Conservation (phyloP, 176 grass and related monocot species). For the Oryza australiensis region DNA sequence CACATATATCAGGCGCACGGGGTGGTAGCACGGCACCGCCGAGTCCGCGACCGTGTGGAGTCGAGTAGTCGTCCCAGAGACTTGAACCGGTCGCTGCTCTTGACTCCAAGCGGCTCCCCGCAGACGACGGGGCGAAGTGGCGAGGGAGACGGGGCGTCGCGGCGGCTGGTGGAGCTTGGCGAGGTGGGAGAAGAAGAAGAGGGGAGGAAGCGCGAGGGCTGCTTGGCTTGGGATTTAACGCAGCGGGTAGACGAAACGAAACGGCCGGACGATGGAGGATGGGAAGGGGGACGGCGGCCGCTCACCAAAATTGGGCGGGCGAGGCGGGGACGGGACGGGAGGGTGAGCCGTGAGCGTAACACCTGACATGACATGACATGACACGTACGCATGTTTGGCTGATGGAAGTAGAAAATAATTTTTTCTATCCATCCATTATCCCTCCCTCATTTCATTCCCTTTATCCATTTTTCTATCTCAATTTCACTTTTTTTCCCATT, state of each 20-base stretch:
- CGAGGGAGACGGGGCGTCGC: neutral
- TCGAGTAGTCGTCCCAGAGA: slow-evolving; percentile 25
- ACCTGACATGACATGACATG: too few relatives aligned
- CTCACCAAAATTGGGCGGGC: slow-evolving; percentile 34
- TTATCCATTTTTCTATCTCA: too few relatives aligned
- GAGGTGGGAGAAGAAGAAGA: neutral
- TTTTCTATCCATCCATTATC: too few relatives aligned
- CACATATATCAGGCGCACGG: neutral
- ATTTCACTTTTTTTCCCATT: too few relatives aligned
- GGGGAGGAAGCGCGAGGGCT: neutral
- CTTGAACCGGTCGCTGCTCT: slow-evolving; percentile 30
- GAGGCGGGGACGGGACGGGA: neutral
- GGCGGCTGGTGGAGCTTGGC: neutral
- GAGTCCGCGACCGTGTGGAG: slow-evolving; percentile 6
- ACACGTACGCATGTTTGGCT: too few relatives aligned
- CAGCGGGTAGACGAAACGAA: neutral
- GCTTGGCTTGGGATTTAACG: slow-evolving; percentile 25
- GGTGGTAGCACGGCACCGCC: too few relatives aligned
- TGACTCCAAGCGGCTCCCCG: neutral
- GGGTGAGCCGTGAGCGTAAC: neutral
- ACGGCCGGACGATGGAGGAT: slow-evolving; percentile 9
- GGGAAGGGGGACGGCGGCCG: neutral
- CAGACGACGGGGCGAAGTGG: neutral
- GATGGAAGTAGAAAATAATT: too few relatives aligned
- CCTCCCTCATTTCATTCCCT: too few relatives aligned